Evolutionary conservation across 1,284 basidiomycete genomes (phyloP).

Genomic region (Coniferiporia sulphurascens): DNA sequence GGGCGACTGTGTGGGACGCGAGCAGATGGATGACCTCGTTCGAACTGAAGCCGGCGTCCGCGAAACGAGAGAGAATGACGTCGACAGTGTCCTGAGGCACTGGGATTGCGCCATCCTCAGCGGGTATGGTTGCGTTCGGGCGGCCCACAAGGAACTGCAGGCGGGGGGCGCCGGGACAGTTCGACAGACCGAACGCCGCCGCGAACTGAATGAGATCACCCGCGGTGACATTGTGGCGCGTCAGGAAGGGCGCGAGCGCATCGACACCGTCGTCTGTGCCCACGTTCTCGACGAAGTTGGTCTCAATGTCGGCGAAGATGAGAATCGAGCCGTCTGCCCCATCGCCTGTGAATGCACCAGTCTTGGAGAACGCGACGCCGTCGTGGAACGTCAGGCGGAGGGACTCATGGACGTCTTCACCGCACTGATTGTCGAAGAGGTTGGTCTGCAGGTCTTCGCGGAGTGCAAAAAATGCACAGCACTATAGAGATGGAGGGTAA

Average conservation of each 20-base stretch:
- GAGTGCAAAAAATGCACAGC: slow-evolving; percentile 22
- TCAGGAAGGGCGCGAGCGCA: slow-evolving; percentile 25
- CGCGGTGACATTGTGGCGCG: slow-evolving; percentile 23
- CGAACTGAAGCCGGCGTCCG: slow-evolving; percentile 25
- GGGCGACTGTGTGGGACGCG: slow-evolving; percentile 20
- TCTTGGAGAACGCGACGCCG: slow-evolving; percentile 22
- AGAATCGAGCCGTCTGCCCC: slow-evolving; percentile 17
- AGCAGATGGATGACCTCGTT: slow-evolving; percentile 29
- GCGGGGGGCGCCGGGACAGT: slow-evolving; percentile 29
- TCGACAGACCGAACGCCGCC: slow-evolving; percentile 27
- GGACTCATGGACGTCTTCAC: slow-evolving; percentile 22
- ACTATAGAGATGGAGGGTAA: slow-evolving; percentile 6
- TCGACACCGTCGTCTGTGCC: slow-evolving; percentile 28
- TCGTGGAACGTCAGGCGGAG: slow-evolving; percentile 26
- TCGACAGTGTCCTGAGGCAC: slow-evolving; percentile 27
- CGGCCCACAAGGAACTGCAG: slow-evolving; percentile 26
- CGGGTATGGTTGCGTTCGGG: slow-evolving; percentile 24
- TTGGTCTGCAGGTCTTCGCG: slow-evolving; percentile 21
- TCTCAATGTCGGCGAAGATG: slow-evolving; percentile 15
- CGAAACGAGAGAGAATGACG: slow-evolving; percentile 26
- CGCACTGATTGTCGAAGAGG: slow-evolving; percentile 20
- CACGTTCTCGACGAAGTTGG: slow-evolving; percentile 25
- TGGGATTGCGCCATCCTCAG: slow-evolving; percentile 26
- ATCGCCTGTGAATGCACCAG: slow-evolving; percentile 6
- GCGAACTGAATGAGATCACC: slow-evolving; percentile 31